Evolutionary conservation across 2,329 filamentous ascomycete species (phyloP), one percentile per base, ranked within the genome.

Genomic region (Neofusicoccum parvum): DNA sequence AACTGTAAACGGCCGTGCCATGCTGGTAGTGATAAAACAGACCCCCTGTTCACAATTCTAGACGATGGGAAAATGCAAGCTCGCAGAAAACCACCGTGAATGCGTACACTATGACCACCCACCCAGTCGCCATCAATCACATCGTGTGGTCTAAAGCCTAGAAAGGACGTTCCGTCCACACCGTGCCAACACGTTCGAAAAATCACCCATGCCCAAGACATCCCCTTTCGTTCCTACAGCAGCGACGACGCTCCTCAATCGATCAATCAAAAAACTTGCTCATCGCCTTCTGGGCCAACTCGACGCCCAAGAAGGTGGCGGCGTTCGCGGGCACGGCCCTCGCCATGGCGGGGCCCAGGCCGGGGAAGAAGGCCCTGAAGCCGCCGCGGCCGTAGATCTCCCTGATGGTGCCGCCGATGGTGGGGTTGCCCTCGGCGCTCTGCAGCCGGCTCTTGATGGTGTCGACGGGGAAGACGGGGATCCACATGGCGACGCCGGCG

Each of bases 401-500:
- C 69, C 87, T 85, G 60, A 99, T 87, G 37, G 95, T 92, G 7
- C 91, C 89, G 15, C 88, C 86, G 60, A 99, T 87, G 0, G 90
- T 92, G 58, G 93, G 89, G 71, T 90, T 90, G 56, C 92, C 93
- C 74, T 95, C 91, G 48, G 92, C 92, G 49, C 92, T 96, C 85
- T 99, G 95, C 76, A 99, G 81, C 43, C 94, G 85, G 69, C 90
- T 94, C 87, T 99, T 99, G 81, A 99, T 89, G 0, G 95, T 99
- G 75, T 99, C 95, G 69, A 99, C 86, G 23, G 95, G 95, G 86
- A 99, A 99, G 48, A 99, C 94, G 63, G 95, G 94, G 71, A 97
- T 95, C 95, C 95, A 99, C 95, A 99, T 99, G 68, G 95, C 95
- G 32, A 99, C 87, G 74, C 95, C 95, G 0, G 95, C 95, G 3